These are phyloP conservation scores for Delitschia confertaspora DNA, from an alignment of 495 filamentous ascomycete genomes.

Conservation along the genomic window DNA sequence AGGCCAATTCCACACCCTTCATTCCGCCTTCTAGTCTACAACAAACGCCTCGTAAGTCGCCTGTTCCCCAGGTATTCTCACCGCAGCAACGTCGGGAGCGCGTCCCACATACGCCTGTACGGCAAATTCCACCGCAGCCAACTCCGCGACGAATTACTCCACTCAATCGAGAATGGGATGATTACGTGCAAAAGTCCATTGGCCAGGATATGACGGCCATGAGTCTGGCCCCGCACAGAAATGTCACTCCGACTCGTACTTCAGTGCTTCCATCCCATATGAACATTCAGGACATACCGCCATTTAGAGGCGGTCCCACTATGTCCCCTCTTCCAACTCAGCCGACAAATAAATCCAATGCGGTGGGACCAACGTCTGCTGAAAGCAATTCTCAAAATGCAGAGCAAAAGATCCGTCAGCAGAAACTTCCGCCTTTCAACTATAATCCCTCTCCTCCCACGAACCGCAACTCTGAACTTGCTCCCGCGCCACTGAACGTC, in stretches of 20 bases:
- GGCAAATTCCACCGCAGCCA: conserved; percentile 23
- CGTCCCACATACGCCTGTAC: conserved; percentile 17
- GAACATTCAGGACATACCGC: conserved; percentile 13
- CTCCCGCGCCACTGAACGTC: background rate
- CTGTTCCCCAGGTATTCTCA: conserved; percentile 38
- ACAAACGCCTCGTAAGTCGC: conserved; percentile 26
- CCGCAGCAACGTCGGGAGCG: background rate
- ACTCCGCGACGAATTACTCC: conserved; percentile 25
- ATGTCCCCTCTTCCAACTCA: no score
- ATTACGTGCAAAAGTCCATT: conserved; percentile 34
- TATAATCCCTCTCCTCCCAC: background rate
- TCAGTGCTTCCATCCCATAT: conserved; percentile 13
- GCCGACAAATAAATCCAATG: no score
- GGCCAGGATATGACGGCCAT: conserved; percentile 31
- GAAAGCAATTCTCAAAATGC: background rate
- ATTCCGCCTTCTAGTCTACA: conserved; percentile 6
- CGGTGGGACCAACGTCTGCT: no score
- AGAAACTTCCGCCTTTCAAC: conserved; percentile 26
- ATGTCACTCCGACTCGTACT: conserved; percentile 10
- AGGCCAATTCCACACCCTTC: conserved; percentile 4
- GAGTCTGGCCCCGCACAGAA: conserved; percentile 13
- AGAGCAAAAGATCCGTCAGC: conserved; percentile 20
- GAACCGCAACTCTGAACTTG: background rate
- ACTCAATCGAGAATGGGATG: conserved; percentile 29
- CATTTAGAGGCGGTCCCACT: conserved; percentile 3